phyloP scores from a whole-genome alignment of 371 early-diverging fungal genomes.

The Rhizopus stolonifer region DNA sequence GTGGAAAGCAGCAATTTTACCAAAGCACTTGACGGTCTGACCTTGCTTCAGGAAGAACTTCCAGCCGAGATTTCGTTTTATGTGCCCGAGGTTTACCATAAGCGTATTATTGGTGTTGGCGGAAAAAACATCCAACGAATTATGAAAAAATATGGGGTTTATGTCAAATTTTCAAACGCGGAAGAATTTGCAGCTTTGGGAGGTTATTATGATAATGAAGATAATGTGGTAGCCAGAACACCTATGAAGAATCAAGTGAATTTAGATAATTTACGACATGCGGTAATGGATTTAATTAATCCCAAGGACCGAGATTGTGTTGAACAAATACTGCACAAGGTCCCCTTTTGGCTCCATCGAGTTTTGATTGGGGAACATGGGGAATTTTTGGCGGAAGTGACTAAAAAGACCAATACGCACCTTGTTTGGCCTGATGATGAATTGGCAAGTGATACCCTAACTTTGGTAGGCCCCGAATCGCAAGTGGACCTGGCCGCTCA shows the following conservation, averaged over 20 bases:
- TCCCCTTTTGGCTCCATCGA: conserved; percentile 52
- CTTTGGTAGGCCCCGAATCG: conserved; percentile 39
- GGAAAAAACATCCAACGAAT: conserved; percentile 94
- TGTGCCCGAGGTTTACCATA: conserved; percentile 88
- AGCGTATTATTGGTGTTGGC: conserved; percentile 92
- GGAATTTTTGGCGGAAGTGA: conserved; percentile 34
- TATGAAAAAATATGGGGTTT: conserved; percentile 95
- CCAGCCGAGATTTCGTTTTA: conserved; percentile 88
- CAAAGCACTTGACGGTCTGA: conserved; percentile 67
- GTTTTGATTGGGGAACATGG: conserved; percentile 37
- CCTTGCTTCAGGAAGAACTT: conserved; percentile 76
- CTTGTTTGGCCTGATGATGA: conserved; percentile 51
- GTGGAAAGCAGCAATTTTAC: conserved; percentile 56
- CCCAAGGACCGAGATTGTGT: conserved; percentile 55
- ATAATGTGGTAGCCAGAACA: conserved; percentile 87
- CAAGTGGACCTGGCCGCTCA: conserved; percentile 30
- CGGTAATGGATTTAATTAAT: conserved; percentile 75
- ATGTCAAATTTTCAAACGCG: conserved; percentile 88
- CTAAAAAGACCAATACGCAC: conserved; percentile 47
- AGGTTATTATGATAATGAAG: conserved; percentile 78
- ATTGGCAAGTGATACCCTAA: conserved; percentile 31
- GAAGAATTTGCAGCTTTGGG: conserved; percentile 80
- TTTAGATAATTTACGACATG: conserved; percentile 65
- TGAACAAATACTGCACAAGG: conserved; percentile 25
- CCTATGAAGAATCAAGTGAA: conserved; percentile 80